These are phyloP conservation scores for Sergeia podlipaevii DNA, from an alignment of 208 protist species.

Conservation along the genomic window DNA sequence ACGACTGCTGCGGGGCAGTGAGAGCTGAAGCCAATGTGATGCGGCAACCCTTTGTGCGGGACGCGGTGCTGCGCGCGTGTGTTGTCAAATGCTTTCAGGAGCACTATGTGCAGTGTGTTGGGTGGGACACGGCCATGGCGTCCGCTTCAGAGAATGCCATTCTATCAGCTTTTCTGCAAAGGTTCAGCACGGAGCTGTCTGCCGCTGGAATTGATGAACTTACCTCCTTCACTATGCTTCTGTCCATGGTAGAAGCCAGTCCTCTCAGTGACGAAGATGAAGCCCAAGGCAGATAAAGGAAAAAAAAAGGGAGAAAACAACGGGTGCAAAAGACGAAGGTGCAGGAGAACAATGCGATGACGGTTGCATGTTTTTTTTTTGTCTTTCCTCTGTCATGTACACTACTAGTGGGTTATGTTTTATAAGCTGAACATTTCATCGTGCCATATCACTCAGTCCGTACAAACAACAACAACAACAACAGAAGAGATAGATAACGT, in stretches of 20 bases:
- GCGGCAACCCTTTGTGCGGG: slow-evolving; percentile 49
- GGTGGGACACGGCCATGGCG: slow-evolving; percentile 16
- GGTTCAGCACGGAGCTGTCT: slow-evolving; percentile 52
- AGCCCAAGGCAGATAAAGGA: no score
- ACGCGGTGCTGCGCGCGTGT: slow-evolving; percentile 49
- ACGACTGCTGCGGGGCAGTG: slow-evolving; percentile 64
- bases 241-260: slow-evolving; percentile 39
- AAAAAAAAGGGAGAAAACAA: no score
- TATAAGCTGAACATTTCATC: no score
- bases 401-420: no score
- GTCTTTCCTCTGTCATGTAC: no score
- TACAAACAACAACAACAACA: slow-evolving; percentile 9
- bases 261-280: not conserved
- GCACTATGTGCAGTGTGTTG: slow-evolving; percentile 39
- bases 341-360: no score
- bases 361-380: no score
- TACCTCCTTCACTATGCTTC: slow-evolving; percentile 52
- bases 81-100: slow-evolving; percentile 73
- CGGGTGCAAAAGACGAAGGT: no score
- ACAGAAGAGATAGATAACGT: slow-evolving; percentile 6
- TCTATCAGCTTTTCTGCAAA: slow-evolving; percentile 37
- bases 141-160: slow-evolving; percentile 14
- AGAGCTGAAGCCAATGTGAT: slow-evolving; percentile 45
- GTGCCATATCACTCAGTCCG: not conserved
- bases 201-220: slow-evolving; percentile 37